These are phyloP conservation scores for Cicer judaicum DNA, from an alignment of 306 rosid species.

Conservation along the genomic window DNA sequence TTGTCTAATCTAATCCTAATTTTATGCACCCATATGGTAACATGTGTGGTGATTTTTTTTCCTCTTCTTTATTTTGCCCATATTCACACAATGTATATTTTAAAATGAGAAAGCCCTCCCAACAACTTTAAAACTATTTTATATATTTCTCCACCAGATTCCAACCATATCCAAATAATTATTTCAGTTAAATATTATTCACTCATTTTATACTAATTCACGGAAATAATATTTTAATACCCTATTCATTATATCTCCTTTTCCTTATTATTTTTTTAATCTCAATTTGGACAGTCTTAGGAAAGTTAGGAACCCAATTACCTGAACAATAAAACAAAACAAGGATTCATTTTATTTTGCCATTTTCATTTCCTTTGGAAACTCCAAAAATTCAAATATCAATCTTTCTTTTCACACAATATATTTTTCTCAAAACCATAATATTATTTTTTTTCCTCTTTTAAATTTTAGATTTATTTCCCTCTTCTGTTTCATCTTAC, in stretches of 20 bases:
- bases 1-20: conserved; percentile 58
- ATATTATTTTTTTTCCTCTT: conserved; percentile 30
- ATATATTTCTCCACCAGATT: conserved; percentile 66
- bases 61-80: conserved; percentile 51
- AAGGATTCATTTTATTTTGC: conserved; percentile 59
- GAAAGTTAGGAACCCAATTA: conserved; percentile 78
- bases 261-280: conserved; percentile 59
- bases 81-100: conserved; percentile 49
- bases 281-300: conserved; percentile 66
- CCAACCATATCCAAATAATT: conserved; percentile 72
- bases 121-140: conserved; percentile 66
- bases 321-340: conserved; percentile 65
- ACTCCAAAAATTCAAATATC: conserved; percentile 53
- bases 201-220: conserved; percentile 47
- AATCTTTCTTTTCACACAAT: conserved; percentile 45
- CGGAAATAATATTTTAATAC: conserved; percentile 48
- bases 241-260: conserved; percentile 53
- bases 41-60: conserved; percentile 54
- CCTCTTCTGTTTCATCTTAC: conserved; percentile 42
- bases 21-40: conserved; percentile 35
- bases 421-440: conserved; percentile 43
- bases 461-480: conserved; percentile 38
- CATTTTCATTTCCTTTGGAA: conserved; percentile 59
- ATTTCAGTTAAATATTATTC: conserved; percentile 52
- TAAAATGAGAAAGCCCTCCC: conserved; percentile 55